These are phyloP conservation scores for Catenaria anguillulae DNA, from an alignment of 371 early-diverging fungal genomes.

Conservation along the genomic window DNA sequence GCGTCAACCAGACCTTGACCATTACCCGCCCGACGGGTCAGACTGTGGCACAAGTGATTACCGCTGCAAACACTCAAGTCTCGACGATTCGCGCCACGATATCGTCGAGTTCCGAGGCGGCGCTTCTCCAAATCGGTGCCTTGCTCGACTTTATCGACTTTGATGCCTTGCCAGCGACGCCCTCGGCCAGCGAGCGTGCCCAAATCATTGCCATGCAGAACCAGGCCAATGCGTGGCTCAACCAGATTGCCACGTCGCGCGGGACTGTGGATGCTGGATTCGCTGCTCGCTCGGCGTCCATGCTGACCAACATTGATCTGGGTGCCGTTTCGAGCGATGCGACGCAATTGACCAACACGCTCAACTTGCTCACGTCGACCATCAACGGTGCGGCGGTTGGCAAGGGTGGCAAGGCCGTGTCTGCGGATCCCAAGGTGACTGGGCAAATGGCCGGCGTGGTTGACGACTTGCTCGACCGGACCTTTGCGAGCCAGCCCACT, in stretches of 20 bases:
- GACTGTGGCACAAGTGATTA: not conserved
- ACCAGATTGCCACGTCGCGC: too few relatives aligned
- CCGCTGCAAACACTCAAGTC: not conserved
- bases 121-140: not conserved
- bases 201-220: not conserved
- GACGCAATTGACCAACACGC: not conserved
- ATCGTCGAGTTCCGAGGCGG: not conserved
- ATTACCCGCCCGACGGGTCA: not conserved
- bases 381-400: not conserved
- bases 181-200: not conserved
- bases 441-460: not conserved
- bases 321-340: not conserved
- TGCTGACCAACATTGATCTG: not conserved
- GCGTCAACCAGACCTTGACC: not conserved
- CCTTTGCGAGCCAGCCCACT: too few relatives aligned
- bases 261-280: not conserved
- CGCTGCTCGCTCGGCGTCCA: not conserved
- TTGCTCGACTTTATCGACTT: not conserved
- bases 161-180: not conserved
- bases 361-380: not conserved
- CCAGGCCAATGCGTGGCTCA: not conserved
- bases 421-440: not conserved
- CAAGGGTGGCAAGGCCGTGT: not conserved
- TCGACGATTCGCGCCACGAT: not conserved
- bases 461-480: not conserved